Conservation (phyloP, 2,329 filamentous ascomycete species). For the Penicillium sp. region DNA sequence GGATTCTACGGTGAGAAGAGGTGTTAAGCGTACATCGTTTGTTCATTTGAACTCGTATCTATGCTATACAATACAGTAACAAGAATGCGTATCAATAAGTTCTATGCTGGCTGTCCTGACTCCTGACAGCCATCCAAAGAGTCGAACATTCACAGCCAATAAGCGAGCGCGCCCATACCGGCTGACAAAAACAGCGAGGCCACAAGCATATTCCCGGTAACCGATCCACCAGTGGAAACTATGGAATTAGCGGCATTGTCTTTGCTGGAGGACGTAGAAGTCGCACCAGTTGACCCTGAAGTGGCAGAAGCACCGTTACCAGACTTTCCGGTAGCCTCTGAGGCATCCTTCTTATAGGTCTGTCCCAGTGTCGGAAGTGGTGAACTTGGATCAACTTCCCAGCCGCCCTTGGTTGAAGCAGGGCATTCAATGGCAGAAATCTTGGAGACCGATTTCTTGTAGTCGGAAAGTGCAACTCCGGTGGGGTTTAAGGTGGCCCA, state of each 20-base stretch:
- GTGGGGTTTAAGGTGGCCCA: conserved; percentile 75
- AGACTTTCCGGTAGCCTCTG: neutral
- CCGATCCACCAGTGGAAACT: conserved; percentile 14
- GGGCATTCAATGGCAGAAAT: conserved; percentile 72
- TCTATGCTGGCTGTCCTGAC: neutral
- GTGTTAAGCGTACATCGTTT: neutral
- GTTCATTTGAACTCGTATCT: conserved; percentile 1
- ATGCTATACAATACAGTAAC: conserved; percentile 8
- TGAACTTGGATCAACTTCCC: conserved; percentile 73
- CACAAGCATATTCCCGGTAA: conserved; percentile 20
- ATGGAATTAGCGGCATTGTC: conserved; percentile 11
- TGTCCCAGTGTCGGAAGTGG: conserved; percentile 71
- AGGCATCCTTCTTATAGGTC: conserved; percentile 30
- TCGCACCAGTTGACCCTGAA: neutral
- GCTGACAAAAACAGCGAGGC: conserved; percentile 26
- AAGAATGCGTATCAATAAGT: conserved; percentile 26
- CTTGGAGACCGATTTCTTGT: conserved; percentile 64
- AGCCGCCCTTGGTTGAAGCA: conserved; percentile 67
- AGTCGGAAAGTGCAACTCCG: conserved; percentile 68
- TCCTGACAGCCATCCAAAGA: conserved; percentile 11
- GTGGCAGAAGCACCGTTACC: conserved; percentile 1
- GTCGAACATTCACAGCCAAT: conserved; percentile 25
- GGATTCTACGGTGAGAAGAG: neutral
- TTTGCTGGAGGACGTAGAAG: conserved; percentile 15
- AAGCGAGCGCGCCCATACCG: conserved; percentile 25